Base-by-base conservation (phyloP, 1,139 yeast genomes). In the Lodderomyces beijingensis region DNA sequence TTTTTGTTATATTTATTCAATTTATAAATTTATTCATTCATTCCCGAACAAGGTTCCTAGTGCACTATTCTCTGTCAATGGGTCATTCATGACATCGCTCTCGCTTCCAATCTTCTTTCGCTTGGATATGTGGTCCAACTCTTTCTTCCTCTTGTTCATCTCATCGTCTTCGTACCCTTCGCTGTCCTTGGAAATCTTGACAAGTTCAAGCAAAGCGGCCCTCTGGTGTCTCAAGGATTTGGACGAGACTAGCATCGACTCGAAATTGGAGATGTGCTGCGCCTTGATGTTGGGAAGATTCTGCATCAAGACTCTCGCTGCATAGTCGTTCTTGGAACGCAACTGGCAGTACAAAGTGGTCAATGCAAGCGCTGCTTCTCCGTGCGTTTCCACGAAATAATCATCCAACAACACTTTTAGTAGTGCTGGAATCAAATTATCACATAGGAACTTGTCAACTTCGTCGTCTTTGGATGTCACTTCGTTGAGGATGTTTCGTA, bases 321-420 rank as follows among this genome's bases (percentile, higher is more conserved):
- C 79, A 42, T 70, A 69, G 41, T 74, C 74, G 32, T 72, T 70
- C 42, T 80, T 79, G 4, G 77, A 68, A 42, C 93, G 70, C 46
- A 86, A 65, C 3, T 82, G 75, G 47, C 88, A 75, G 53, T 88
- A 89, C 32, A 89, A 64, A 2, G 84, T 76, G 0, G 96, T 84
- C 39, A 89, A 70, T 1, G 94, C 86, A 41, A 85, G 80, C 6
- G 94, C 91, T 1, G 95, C 95, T 55, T 91, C 98, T 16, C 83
- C 75, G 46, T 88, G 95, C 1, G 93, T 85, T 47, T 91, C 97
- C 30, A 76, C 74, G 54, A 85, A 87, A 44, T 86, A 82, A 37
- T 79, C 82, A 49, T 86, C 94, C 37, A 74, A 65, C 34, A 91
- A 62, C 4, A 89, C 78, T 22, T 57, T 55, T 14, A 74, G 46